Evolutionary conservation across 2,329 filamentous ascomycete genomes (phyloP).

Genomic region (Fusarium luffae): DNA sequence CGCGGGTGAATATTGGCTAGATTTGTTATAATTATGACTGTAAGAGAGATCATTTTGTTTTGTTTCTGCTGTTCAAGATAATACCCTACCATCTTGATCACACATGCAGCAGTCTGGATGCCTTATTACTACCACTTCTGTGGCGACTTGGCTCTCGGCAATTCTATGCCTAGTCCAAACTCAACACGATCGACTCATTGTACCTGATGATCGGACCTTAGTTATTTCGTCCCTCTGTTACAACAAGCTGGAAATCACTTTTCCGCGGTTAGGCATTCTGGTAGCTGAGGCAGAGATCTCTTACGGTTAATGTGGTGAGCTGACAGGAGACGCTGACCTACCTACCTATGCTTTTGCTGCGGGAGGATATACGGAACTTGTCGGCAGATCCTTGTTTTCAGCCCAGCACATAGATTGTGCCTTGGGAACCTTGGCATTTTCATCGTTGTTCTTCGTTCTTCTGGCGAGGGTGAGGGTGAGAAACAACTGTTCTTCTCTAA

Average conservation of each 20-base stretch:
- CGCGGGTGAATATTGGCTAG: background rate
- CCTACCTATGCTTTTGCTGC: background rate
- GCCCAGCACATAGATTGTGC: background rate
- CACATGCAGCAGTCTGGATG: background rate
- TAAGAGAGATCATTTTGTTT: background rate
- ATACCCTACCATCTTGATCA: background rate
- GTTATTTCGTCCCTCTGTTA: background rate
- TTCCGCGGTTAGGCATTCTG: background rate
- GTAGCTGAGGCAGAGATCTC: background rate
- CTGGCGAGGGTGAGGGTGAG: background rate
- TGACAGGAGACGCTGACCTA: background rate
- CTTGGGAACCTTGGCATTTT: background rate
- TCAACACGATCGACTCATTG: background rate
- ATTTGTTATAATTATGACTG: constrained; percentile 6
- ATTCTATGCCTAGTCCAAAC: constrained; percentile 20
- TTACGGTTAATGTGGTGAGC: background rate
- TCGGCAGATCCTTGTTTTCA: background rate
- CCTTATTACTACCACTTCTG: background rate
- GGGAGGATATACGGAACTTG: background rate
- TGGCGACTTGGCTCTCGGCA: constrained; percentile 31
- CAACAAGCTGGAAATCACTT: background rate
- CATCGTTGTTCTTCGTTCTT: background rate
- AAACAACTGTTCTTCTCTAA: background rate
- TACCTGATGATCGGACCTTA: background rate
- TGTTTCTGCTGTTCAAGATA: background rate